Evolutionary conservation across 202 grass and related monocot genomes (phyloP).

Genomic region (Hordeum pubiflorum): DNA sequence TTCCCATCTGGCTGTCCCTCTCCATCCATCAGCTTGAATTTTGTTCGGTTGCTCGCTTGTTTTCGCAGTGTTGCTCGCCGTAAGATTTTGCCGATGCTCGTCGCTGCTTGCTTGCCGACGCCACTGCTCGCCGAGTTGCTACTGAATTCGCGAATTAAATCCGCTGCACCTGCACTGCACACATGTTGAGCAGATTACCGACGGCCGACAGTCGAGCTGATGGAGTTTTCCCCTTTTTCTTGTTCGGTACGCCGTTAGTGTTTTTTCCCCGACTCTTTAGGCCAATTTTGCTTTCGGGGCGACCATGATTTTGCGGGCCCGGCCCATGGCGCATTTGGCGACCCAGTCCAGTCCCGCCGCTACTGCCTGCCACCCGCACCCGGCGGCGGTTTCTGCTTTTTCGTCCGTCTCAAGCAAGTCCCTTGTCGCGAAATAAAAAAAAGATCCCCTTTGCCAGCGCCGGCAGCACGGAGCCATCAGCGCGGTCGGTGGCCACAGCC

Average conservation of each 20-base stretch:
- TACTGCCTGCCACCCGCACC: background rate
- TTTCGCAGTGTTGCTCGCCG: too few species aligned
- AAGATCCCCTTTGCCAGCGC: constrained; percentile 1
- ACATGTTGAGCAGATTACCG: background rate
- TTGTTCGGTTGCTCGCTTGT: too few species aligned
- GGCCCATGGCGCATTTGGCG: background rate
- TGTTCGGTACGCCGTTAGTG: background rate
- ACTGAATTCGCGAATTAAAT: background rate
- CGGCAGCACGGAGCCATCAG: background rate
- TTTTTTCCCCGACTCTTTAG: too few species aligned
- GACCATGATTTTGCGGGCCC: background rate
- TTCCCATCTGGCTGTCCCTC: background rate
- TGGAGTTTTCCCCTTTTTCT: background rate
- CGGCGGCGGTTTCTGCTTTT: background rate
- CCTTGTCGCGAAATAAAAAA: background rate
- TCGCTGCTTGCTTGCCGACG: background rate
- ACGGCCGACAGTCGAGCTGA: background rate
- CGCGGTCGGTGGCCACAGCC: background rate
- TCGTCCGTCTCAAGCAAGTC: constrained; percentile 7
- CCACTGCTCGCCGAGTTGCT: background rate
- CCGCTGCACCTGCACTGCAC: background rate
- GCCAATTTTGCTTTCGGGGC: too few species aligned
- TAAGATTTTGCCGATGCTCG: background rate
- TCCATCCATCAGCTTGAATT: background rate
- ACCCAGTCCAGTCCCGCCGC: background rate